Evolutionary conservation across 116 monocot genomes (phyloP).

Genomic region (Cymodocea nodosa): DNA sequence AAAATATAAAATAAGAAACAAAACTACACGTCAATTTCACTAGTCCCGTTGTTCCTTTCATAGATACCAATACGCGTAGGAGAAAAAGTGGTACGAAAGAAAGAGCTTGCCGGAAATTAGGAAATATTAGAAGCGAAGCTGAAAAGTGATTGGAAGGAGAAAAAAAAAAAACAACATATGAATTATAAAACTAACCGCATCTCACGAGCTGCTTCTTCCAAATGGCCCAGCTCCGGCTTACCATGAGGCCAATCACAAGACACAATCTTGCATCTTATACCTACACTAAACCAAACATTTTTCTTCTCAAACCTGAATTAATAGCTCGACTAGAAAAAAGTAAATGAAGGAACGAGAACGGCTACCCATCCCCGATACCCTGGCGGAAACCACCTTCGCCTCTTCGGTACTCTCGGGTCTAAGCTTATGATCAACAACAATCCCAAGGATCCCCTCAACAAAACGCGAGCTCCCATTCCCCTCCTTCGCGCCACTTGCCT

Average conservation of each 20-base stretch:
- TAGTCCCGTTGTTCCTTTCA: too few relatives aligned
- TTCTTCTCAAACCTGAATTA: not conserved
- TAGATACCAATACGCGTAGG: too few relatives aligned
- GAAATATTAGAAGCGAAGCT: too few relatives aligned
- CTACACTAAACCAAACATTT: constrained; percentile 18
- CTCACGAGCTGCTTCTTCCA: constrained; percentile 89
- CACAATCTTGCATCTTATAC: constrained; percentile 62
- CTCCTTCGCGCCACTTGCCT: constrained; percentile 16
- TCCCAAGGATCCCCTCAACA: constrained; percentile 76
- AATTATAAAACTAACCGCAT: constrained; percentile 40
- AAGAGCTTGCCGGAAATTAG: not conserved
- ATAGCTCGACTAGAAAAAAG: not conserved
- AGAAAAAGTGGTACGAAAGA: too few relatives aligned
- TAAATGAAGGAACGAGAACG: not conserved
- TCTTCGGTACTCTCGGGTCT: constrained; percentile 72
- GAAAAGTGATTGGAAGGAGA: not conserved
- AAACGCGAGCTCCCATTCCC: constrained; percentile 15
- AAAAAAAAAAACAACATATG: not conserved
- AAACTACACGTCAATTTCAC: not conserved
- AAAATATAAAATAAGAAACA: not conserved
- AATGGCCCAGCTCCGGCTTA: constrained; percentile 60
- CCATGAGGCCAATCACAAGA: constrained; percentile 68
- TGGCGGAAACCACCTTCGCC: constrained; percentile 47
- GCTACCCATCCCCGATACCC: constrained; percentile 61
- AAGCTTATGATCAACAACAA: constrained; percentile 79